These are phyloP conservation scores for Aspergillus sergii DNA, from an alignment of 2,329 filamentous ascomycete genomes.

Conservation along the genomic window DNA sequence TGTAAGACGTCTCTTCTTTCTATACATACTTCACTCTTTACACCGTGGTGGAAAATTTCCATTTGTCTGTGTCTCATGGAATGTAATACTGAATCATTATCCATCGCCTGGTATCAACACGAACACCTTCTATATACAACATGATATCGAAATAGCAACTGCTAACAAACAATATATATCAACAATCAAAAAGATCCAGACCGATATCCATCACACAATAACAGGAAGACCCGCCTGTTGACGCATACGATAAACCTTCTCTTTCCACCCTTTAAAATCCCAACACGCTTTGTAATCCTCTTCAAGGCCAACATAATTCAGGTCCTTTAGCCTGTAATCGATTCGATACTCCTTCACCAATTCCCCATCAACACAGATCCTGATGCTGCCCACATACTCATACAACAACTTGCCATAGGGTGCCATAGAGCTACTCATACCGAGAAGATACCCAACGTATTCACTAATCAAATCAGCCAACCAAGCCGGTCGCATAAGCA, in stretches of 20 bases:
- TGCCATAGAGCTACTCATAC: not conserved
- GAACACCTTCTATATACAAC: not conserved
- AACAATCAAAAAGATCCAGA: not conserved
- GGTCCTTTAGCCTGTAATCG: not conserved
- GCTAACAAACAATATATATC: not conserved
- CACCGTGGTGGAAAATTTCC: accelerated
- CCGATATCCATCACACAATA: not conserved
- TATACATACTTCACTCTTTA: too few relatives aligned
- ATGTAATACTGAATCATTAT: too few relatives aligned
- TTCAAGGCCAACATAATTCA: not conserved
- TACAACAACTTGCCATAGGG: not conserved
- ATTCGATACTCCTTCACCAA: not conserved
- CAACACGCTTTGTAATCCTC: not conserved
- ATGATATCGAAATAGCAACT: not conserved
- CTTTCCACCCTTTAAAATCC: not conserved
- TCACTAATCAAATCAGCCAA: not conserved
- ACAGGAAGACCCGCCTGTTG: not conserved
- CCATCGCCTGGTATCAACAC: not conserved
- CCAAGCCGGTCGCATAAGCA: conserved; percentile 6
- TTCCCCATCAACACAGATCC: not conserved
- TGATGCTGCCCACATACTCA: not conserved
- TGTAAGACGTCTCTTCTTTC: too few relatives aligned
- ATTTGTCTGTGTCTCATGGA: too few relatives aligned
- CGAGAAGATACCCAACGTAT: conserved; percentile 2
- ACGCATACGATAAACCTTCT: not conserved